Conservation (phyloP, 106 monocot genomes). For the Dendrobium officinale region DNA sequence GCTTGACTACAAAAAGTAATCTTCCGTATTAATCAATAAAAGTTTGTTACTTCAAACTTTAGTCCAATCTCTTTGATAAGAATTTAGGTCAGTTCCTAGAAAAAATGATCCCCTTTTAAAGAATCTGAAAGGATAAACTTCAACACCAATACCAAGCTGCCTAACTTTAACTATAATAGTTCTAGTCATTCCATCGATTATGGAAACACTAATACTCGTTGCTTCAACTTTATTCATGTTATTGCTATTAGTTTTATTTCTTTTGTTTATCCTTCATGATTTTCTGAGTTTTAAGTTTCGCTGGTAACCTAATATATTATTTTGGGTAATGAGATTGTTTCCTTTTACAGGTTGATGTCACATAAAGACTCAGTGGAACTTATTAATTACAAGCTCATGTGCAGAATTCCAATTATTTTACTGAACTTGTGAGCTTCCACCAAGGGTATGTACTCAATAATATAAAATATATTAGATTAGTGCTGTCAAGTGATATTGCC, state of each 20-base stretch:
- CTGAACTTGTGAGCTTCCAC: slow-evolving; percentile 93
- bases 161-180: background rate
- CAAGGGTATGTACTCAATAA: slow-evolving; percentile 70
- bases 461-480: too few relatives aligned
- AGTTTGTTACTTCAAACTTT: too few relatives aligned
- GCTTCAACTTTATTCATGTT: background rate
- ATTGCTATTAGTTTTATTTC: background rate
- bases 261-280: background rate
- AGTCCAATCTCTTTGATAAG: too few relatives aligned
- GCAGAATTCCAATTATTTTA: slow-evolving; percentile 80
- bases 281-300: background rate
- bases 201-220: background rate
- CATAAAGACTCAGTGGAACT: slow-evolving; percentile 97
- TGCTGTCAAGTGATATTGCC: too few relatives aligned
- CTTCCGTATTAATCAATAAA: background rate
- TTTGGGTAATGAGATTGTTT: background rate
- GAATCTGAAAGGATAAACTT: too few relatives aligned
- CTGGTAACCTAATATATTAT: background rate
- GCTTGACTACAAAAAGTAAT: background rate
- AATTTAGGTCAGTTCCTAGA: too few relatives aligned
- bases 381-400: slow-evolving; percentile 62
- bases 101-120: too few relatives aligned
- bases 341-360: slow-evolving; percentile 82
- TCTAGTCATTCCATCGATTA: background rate
- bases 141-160: background rate